Conservation (phyloP, 2,329 filamentous ascomycete species). For the Westerdykella ornata region DNA sequence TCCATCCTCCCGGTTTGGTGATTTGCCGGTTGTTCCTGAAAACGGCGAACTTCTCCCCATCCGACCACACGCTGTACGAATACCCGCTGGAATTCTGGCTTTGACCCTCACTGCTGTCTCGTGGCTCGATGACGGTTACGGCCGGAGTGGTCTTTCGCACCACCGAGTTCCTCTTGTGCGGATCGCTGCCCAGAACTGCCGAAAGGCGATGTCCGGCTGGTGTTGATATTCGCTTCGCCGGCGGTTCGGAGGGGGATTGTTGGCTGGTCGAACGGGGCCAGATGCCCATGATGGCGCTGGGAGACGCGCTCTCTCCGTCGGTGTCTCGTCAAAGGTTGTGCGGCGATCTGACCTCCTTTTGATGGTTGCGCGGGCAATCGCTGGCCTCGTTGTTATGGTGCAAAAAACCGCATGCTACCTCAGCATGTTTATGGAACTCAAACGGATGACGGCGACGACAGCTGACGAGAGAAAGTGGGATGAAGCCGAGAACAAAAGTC, state of each 20-base stretch:
- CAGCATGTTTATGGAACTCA: no score
- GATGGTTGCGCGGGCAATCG: not conserved
- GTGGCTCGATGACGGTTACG: constrained; percentile 22
- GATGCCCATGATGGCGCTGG: constrained; percentile 18
- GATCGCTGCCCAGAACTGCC: constrained; percentile 34
- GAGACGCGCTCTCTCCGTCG: not conserved
- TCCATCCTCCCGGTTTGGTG: constrained; percentile 36
- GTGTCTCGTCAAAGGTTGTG: not conserved
- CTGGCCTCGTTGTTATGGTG: not conserved
- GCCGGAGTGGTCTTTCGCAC: constrained; percentile 17
- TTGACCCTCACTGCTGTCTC: constrained; percentile 24
- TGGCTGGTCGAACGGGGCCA: constrained; percentile 17
- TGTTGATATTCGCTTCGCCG: constrained; percentile 39
- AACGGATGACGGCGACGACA: not conserved
- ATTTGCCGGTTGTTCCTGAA: constrained; percentile 21
- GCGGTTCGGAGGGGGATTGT: constrained; percentile 25
- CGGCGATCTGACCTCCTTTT: not conserved
- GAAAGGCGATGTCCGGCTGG: constrained; percentile 40
- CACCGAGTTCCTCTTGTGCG: constrained; percentile 6
- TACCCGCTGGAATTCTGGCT: constrained; percentile 24
- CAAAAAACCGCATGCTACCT: no score
- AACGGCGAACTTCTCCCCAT: constrained; percentile 26
- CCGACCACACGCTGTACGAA: constrained; percentile 35
- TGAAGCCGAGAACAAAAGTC: not conserved
- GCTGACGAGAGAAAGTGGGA: not conserved